phyloP scores from a whole-genome alignment of 768 basidiomycete species.

The Amanita pallidorosea region DNA sequence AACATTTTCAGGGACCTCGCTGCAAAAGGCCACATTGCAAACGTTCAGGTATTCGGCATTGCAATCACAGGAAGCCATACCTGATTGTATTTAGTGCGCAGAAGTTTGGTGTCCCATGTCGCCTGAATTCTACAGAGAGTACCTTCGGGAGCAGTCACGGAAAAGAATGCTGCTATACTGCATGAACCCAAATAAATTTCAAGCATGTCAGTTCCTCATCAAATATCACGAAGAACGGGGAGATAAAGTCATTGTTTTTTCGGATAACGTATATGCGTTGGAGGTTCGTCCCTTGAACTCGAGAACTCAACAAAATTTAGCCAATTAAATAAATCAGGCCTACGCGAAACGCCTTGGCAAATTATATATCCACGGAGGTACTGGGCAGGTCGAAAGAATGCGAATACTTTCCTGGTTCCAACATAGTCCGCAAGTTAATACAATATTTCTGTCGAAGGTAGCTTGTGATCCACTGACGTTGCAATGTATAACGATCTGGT shows the following conservation, averaged over 20 bases:
- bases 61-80: background rate
- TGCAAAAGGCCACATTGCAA: conserved; percentile 98
- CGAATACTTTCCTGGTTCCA: conserved; percentile 92
- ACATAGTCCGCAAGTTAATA: conserved; percentile 90
- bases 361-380: conserved; percentile 92
- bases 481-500: background rate
- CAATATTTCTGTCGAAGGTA: conserved; percentile 95
- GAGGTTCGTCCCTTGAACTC: conserved; percentile 50
- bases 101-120: conserved; percentile 99
- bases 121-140: conserved; percentile 97
- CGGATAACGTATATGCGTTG: conserved; percentile 94
- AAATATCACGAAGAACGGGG: conserved; percentile 96
- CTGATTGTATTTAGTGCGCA: conserved; percentile 57
- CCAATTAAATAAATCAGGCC: conserved; percentile 38
- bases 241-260: conserved; percentile 99
- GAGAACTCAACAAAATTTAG: background rate
- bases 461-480: background rate
- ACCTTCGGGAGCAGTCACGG: conserved; percentile 83
- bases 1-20: conserved; percentile 64
- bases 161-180: conserved; percentile 95
- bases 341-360: conserved; percentile 93
- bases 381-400: conserved; percentile 93
- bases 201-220: conserved; percentile 97
- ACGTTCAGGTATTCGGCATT: conserved; percentile 72
- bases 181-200: conserved; percentile 99